Base-by-base conservation (phyloP, 441 rosid genomes). In the Gossypium gossypioides region DNA sequence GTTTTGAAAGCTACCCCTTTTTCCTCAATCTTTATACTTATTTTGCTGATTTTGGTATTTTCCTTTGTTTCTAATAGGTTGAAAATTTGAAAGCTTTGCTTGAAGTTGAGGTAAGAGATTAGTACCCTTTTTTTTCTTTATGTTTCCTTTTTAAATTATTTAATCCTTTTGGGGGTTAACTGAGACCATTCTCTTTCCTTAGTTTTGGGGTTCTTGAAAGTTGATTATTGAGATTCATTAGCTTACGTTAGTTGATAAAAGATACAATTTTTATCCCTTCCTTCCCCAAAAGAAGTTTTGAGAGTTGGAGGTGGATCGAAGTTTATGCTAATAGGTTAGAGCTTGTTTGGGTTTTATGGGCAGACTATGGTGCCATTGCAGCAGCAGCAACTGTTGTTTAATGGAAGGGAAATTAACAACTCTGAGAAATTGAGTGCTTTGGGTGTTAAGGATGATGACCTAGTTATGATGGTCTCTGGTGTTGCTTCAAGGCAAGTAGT, bases 381-480 rank as follows among this genome's bases (percentile, higher is more conserved):
- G 88, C 96, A 82, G 79, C 98, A 90, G 81, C 97, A 91, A 81
- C 82, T 94, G 80, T 86, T 91, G 32, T 86, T 75, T 72, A 90
- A 90, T 76, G 98, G 98, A 65, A 89, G 71, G 73, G 98, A 91
- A 84, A 87, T 90, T 80, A 77, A 80, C 80, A 90, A 91, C 76
- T 78, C 74, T 12, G 96, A 91, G 74, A 90, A 90, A 79, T 75
- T 94, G 81, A 85, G 96, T 84, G 89, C 86, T 4, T 74, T 94
- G 79, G 98, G 97, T 65, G 89, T 94, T 50, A 94, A 87, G 74
- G 91, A 94, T 60, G 96, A 90, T 79, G 97, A 94, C 81, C 82
- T 94, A 77, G 61, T 94, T 75, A 94, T 91, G 99, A 91, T 91
- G 97, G 88, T 89, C 63, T 82, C 96, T 3, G 74, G 74, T 77